Evolutionary conservation across 257 asterid genomes (phyloP), one percentile per base, ranked within the genome.

Genomic region (Ajuga chamaepitys): DNA sequence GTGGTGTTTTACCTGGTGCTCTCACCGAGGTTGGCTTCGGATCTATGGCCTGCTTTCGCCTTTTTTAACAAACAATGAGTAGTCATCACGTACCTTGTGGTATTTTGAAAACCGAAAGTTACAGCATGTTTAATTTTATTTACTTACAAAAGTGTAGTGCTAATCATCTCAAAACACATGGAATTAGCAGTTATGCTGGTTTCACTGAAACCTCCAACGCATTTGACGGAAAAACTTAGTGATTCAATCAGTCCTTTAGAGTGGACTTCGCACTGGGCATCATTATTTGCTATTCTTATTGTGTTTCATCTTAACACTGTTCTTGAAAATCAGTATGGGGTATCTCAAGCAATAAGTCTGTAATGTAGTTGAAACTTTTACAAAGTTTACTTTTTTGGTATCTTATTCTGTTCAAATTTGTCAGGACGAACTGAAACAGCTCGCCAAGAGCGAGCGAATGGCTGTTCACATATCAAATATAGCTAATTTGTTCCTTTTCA

Each of bases 391-490:
- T 62, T 51, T 47, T 21, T 47, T 13, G 42, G 58, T 73, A 48
- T 30, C 24, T 68, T 46, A 11, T 46, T 60, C 26, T 61, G 34
- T 47, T 75, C 42, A 56, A 62, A 30, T 63, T 22, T 77, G 17
- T 38, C 89, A 89, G 98, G 96, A 79, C 71, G 88, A 89, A 73
- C 8, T 83, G 80, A 83, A 85, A 55, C 70, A 75, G 63, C 94
- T 85, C 12, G 98, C 91, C 21, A 87, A 70, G 83, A 87, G 83
- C 24, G 98, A 92, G 75, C 83, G 86, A 67, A 66, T 80, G 73
- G 98, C 96, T 9, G 73, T 92, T 42, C 75, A 80, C 47, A 67
- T 76, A 66, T 92, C 98, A 32, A 92, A 92, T 73, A 4, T 74
- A 12, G 88, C 88, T 28, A 92, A 92, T 67, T 42, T 92, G 80